Evolutionary conservation across 768 basidiomycete genomes (phyloP).

Genomic region (Postia placenta): DNA sequence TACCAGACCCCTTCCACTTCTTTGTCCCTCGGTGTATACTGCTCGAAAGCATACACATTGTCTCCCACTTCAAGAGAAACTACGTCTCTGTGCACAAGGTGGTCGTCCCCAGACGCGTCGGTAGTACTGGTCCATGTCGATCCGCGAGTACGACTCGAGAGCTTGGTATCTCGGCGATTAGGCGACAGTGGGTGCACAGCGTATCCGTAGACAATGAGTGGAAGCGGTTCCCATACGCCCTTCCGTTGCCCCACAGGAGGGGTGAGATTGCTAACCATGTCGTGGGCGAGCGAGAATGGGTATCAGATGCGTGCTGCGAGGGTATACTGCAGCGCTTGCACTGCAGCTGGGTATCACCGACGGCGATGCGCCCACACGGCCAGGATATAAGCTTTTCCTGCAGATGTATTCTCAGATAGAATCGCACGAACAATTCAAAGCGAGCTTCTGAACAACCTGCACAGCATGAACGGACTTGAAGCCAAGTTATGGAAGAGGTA

Average conservation of each 20-base stretch:
- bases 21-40: constrained; percentile 67
- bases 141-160: constrained; percentile 51
- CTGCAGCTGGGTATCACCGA: background rate
- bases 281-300: too few relatives aligned
- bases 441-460: background rate
- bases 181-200: constrained; percentile 80
- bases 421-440: too few relatives aligned
- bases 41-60: constrained; percentile 96
- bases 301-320: too few relatives aligned
- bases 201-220: constrained; percentile 84
- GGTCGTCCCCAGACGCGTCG: constrained; percentile 53
- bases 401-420: too few relatives aligned
- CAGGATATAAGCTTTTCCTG: too few relatives aligned
- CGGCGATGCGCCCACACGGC: too few relatives aligned
- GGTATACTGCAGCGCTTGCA: too few relatives aligned
- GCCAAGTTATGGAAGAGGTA: too few relatives aligned
- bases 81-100: constrained; percentile 62
- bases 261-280: constrained; percentile 7
- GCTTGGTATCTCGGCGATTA: constrained; percentile 64
- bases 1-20: constrained; percentile 86
- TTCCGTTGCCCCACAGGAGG: constrained; percentile 16
- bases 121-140: constrained; percentile 56
- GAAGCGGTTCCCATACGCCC: constrained; percentile 58
- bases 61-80: constrained; percentile 91
- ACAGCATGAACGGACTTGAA: background rate